Percentiles rank a stretch among this genome's conserved stretches.
Evolutionary conservation across 345 rosid species (phyloP).

Genomic region (Citrus hindsii): DNA sequence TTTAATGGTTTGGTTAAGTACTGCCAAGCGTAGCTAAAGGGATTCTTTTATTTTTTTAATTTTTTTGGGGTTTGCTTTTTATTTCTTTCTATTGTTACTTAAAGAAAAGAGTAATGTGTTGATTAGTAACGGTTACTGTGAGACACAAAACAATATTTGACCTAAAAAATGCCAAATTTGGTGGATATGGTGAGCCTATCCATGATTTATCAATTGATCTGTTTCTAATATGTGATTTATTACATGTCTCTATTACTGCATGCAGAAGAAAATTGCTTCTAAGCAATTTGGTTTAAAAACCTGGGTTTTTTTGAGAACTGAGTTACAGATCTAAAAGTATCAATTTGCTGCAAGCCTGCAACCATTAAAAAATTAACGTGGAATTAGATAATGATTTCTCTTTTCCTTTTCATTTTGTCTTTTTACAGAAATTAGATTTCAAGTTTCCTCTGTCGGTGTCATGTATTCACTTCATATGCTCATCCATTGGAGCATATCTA

Average conservation of each 20-base stretch:
- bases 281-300: neutral
- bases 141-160: neutral
- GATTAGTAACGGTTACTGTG: neutral
- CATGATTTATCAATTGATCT: neutral
- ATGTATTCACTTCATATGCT: slow-evolving; percentile 93
- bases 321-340: slow-evolving; percentile 2
- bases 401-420: neutral
- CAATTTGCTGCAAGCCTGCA: neutral
- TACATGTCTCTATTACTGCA: neutral
- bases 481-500: slow-evolving; percentile 89
- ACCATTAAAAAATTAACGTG: too few relatives aligned
- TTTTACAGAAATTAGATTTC: slow-evolving; percentile 84
- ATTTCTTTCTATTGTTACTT: too few relatives aligned
- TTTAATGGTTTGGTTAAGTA: neutral
- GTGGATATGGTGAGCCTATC: neutral
- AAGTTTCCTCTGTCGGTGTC: slow-evolving; percentile 95
- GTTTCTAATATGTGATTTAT: neutral
- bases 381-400: neutral
- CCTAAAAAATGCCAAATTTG: neutral
- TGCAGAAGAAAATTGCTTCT: neutral
- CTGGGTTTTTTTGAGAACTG: neutral
- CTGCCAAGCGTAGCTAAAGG: neutral
- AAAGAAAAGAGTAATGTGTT: too few relatives aligned
- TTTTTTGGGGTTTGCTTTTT: too few relatives aligned
- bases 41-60: too few relatives aligned